Evolutionary conservation across 371 early-diverging fungal genomes (phyloP), one percentile per base, ranked within the genome.

Genomic region (Saksenaea vasiformis): DNA sequence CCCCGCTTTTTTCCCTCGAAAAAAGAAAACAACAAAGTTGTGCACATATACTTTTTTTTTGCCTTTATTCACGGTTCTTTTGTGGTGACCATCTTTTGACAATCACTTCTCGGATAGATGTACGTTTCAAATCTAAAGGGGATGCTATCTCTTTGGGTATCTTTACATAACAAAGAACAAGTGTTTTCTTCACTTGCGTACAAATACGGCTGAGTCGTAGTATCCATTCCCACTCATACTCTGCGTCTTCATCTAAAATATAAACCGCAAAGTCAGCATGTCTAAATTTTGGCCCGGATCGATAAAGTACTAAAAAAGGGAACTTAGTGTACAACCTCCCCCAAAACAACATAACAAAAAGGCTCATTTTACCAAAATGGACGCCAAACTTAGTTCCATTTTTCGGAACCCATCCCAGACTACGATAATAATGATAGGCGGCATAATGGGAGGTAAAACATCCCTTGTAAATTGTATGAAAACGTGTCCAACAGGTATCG

Each of bases 301-400:
- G 62, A 53, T 78, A 73, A 43, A 72, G 39, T 0, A 74, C 74
- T 77, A 38, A 60, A 55, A 61, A 68, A 74, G 59, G 10, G 78
- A 7, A 79, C 31, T 31, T 31, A 31, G 31, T 5, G 74, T 73
- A 38, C 62, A n/a, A n/a, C n/a, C n/a, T n/a, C n/a, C n/a, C n/a
- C n/a, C n/a, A n/a, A n/a, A n/a, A n/a, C 58, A 17, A 65, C n/a
- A 38, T 36, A 73, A 78, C 7, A 75, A 59, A 19, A 73, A 74
- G 69, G 22, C 31, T 7, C 4, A 4, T 4, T 7, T 31, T 72
- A 82, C 90, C 75, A 70, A 86, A 93, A 70, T 95, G 93, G 4
- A 89, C 79, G 15, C 94, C 95, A 77, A 91, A 95, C 67, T 93
- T 93, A 31, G 88, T 60, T 0, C 96, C 96, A 67, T 84, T 82